These are phyloP conservation scores for Asterionellopsis glacialis DNA, from an alignment of 108 stramenopile genomes.

Conservation along the genomic window DNA sequence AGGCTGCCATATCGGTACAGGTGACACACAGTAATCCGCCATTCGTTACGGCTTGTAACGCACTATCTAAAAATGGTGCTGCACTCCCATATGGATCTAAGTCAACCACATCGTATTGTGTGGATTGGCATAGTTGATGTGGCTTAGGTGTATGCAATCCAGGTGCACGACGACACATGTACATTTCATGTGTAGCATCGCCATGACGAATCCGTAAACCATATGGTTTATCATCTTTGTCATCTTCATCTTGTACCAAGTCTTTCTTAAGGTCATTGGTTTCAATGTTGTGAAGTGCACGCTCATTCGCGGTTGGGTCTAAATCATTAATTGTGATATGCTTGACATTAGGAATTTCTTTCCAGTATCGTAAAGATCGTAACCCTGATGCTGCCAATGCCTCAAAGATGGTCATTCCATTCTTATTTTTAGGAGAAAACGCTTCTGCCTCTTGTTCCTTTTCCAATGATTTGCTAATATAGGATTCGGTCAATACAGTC, in stretches of 20 bases:
- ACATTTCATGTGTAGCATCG: slow-evolving; percentile 81
- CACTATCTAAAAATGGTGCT: slow-evolving; percentile 93
- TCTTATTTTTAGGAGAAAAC: not conserved
- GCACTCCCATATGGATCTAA: slow-evolving; percentile 98
- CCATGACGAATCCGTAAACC: slow-evolving; percentile 71
- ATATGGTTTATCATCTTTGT: slow-evolving; percentile 18
- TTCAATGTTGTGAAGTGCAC: slow-evolving; percentile 64
- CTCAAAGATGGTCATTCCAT: slow-evolving; percentile 89
- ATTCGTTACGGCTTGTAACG: slow-evolving; percentile 84
- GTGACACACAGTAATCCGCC: slow-evolving; percentile 95
- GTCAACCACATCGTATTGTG: slow-evolving; percentile 91
- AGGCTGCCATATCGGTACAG: slow-evolving; percentile 96
- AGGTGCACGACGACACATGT: slow-evolving; percentile 55
- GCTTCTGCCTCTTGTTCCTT: slow-evolving; percentile 13
- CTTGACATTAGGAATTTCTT: slow-evolving; percentile 88
- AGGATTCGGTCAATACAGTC: not conserved
- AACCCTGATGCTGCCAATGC: slow-evolving; percentile 96
- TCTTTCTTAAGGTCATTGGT: slow-evolving; percentile 75
- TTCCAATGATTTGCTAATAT: too few species aligned
- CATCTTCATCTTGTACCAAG: slow-evolving; percentile 41
- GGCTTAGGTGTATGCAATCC: slow-evolving; percentile 14
- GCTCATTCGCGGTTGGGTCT: slow-evolving; percentile 72
- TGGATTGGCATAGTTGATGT: slow-evolving; percentile 20
- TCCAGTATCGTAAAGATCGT: slow-evolving; percentile 93
- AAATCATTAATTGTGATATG: slow-evolving; percentile 92